Conservation (phyloP, 2,329 filamentous ascomycete species). For the Aspergillus pseudoviridinutans region DNA sequence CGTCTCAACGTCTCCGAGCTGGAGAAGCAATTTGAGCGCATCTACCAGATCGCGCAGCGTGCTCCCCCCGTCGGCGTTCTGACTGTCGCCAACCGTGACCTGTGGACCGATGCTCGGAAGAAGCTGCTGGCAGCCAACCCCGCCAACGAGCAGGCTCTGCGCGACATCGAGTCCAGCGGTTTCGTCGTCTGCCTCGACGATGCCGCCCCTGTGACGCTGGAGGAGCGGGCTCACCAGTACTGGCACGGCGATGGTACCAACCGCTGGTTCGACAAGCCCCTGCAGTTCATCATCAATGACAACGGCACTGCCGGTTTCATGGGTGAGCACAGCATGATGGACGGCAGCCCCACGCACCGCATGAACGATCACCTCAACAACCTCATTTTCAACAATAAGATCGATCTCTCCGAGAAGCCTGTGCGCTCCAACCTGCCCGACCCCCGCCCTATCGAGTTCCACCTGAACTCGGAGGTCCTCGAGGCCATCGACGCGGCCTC, state of each 20-base stretch:
- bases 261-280: constrained; percentile 96
- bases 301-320: constrained; percentile 97
- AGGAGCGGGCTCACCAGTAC: constrained; percentile 93
- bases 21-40: constrained; percentile 78
- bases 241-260: constrained; percentile 97
- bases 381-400: constrained; percentile 88
- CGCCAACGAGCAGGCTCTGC: constrained; percentile 71
- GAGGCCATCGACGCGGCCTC: constrained; percentile 74
- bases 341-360: constrained; percentile 94
- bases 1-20: constrained; percentile 86
- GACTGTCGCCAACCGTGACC: constrained; percentile 88
- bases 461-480: constrained; percentile 68
- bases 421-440: constrained; percentile 81
- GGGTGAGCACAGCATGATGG: constrained; percentile 99
- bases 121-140: constrained; percentile 71
- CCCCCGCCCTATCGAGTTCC: constrained; percentile 72
- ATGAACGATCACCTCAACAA: constrained; percentile 92
- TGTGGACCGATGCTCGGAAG: constrained; percentile 81
- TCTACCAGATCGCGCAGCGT: constrained; percentile 73
- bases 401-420: constrained; percentile 76
- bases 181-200: constrained; percentile 95
- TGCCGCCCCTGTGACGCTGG: constrained; percentile 82
- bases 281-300: constrained; percentile 97
- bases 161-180: constrained; percentile 80
- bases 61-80: constrained; percentile 74